Evolutionary conservation across 306 rosid species (phyloP).

Genomic region (Medicago arabica): DNA sequence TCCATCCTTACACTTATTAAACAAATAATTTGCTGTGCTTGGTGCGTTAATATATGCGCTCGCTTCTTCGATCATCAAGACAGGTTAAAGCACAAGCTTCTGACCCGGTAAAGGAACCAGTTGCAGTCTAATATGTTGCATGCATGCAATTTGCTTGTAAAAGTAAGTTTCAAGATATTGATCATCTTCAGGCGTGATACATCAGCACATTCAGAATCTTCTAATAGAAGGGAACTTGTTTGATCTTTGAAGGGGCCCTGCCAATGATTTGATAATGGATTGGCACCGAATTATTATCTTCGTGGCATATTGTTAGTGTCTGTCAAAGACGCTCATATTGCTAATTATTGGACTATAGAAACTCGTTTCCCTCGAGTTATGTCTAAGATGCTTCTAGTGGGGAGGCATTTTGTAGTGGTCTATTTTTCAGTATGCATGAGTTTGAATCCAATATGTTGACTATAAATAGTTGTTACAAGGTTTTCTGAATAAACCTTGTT

Average conservation of each 20-base stretch:
- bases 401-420: constrained; percentile 10
- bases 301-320: constrained; percentile 40
- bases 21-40: constrained; percentile 19
- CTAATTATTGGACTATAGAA: constrained; percentile 36
- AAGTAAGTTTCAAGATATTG: constrained; percentile 53
- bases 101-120: constrained; percentile 67
- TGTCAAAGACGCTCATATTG: constrained; percentile 43
- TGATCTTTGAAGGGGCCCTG: constrained; percentile 31
- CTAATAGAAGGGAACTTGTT: constrained; percentile 39
- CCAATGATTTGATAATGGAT: constrained; percentile 28
- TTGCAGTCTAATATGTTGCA: constrained; percentile 70
- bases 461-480: neutral
- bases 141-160: constrained; percentile 61
- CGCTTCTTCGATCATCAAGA: constrained; percentile 41
- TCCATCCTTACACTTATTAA: neutral
- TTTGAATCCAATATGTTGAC: constrained; percentile 16
- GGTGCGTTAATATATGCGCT: constrained; percentile 17
- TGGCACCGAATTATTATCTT: constrained; percentile 39
- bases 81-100: constrained; percentile 74
- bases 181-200: constrained; percentile 46
- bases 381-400: constrained; percentile 39
- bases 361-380: constrained; percentile 30
- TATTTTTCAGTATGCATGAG: neutral
- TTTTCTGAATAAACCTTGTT: constrained; percentile 11
- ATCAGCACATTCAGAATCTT: constrained; percentile 29